A percentile compares a stretch with the other conserved stretches of the same genome.
Conservation (phyloP, 1,139 yeast genomes). For the Scheffersomyces titani region DNA sequence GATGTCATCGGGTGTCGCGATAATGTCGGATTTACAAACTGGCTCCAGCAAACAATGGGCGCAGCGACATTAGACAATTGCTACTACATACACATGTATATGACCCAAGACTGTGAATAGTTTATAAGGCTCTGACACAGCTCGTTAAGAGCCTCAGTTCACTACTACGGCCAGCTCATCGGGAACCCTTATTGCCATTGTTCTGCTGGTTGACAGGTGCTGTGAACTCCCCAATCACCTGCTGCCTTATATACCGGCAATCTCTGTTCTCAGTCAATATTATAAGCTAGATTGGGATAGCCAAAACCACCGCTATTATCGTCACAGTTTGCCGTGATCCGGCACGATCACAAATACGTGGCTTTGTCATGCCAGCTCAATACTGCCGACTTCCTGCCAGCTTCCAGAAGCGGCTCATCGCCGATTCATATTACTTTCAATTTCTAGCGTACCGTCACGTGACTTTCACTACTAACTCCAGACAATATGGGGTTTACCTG, state of each 20-base stretch:
- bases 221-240: not conserved
- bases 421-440: not conserved
- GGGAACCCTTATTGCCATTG: not conserved
- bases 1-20: not conserved
- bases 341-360: not conserved
- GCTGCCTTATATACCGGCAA: not conserved
- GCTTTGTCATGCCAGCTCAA: not conserved
- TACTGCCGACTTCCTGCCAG: not conserved
- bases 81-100: not conserved
- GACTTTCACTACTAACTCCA: not conserved
- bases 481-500: not conserved
- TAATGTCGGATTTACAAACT: not conserved
- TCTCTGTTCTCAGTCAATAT: not conserved
- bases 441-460: not conserved
- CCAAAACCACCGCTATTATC: not conserved
- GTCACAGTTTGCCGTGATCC: not conserved
- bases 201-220: not conserved
- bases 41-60: not conserved
- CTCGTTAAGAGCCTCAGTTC: not conserved
- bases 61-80: not conserved
- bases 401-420: not conserved
- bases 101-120: not conserved
- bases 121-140: not conserved
- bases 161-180: not conserved
- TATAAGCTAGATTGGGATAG: not conserved